Conservation (phyloP, 768 basidiomycete species). For the Termitomyces sp. region DNA sequence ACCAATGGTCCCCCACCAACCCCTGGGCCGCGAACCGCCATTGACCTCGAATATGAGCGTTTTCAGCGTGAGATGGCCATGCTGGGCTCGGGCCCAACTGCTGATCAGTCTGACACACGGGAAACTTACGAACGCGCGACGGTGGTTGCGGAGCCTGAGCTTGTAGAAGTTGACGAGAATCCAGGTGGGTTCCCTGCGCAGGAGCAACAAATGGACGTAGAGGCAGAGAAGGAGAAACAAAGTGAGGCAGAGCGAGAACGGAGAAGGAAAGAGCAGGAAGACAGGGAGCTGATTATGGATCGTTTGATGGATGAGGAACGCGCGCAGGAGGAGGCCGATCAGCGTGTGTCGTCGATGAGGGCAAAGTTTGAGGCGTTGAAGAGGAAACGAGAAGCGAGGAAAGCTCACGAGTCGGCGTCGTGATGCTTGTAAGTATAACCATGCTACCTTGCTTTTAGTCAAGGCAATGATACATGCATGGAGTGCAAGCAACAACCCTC, state of each 20-base stretch:
- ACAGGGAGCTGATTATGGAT: slow-evolving; percentile 82
- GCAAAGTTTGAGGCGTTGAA: slow-evolving; percentile 56
- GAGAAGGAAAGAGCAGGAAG: slow-evolving; percentile 58
- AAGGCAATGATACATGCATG: not conserved
- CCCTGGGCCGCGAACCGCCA: slow-evolving; percentile 19
- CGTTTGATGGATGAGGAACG: slow-evolving; percentile 79
- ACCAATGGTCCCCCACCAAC: slow-evolving; percentile 7
- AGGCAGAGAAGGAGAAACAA: slow-evolving; percentile 26
- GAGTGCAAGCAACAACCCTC: not conserved
- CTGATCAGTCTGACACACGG: slow-evolving; percentile 31
- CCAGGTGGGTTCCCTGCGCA: slow-evolving; percentile 44
- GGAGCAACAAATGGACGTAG: slow-evolving; percentile 20
- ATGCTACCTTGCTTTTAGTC: not conserved
- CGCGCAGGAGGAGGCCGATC: slow-evolving; percentile 85
- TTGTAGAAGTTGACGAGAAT: slow-evolving; percentile 32
- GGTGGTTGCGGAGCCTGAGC: slow-evolving; percentile 61
- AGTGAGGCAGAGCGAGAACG: slow-evolving; percentile 39
- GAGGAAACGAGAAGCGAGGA: slow-evolving; percentile 26
- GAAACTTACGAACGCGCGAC: slow-evolving; percentile 69
- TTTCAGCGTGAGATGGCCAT: slow-evolving; percentile 69
- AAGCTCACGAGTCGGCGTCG: not conserved
- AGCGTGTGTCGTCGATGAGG: slow-evolving; percentile 63
- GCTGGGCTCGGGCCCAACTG: slow-evolving; percentile 19
- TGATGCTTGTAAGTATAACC: not conserved
- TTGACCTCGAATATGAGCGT: slow-evolving; percentile 70